phyloP scores from a whole-genome alignment of 768 basidiomycete species.

The Xanthoconium stramineum region DNA sequence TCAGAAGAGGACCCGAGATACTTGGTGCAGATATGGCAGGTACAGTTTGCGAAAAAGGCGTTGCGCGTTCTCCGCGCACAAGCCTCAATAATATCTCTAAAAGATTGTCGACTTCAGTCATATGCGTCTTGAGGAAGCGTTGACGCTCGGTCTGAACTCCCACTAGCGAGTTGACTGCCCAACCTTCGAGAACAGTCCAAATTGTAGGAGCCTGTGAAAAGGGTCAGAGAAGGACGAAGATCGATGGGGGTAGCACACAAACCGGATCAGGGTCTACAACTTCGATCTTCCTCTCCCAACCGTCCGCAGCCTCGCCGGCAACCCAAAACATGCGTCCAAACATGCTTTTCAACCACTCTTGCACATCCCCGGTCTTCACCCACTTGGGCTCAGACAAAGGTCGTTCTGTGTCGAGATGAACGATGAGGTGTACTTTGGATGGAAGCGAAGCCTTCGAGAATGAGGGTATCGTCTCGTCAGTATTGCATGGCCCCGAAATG shows the following conservation, averaged over 20 bases:
- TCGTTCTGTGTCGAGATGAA: constrained; percentile 80
- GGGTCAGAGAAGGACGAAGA: not conserved
- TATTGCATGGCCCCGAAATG: constrained; percentile 37
- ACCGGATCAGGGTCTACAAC: constrained; percentile 96
- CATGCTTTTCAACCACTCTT: constrained; percentile 89
- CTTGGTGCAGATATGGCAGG: constrained; percentile 60
- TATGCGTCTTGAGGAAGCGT: constrained; percentile 85
- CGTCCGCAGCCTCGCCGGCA: constrained; percentile 76
- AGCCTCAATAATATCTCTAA: constrained; percentile 91
- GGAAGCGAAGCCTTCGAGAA: constrained; percentile 57
- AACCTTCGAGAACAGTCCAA: constrained; percentile 84
- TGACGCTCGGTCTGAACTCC: constrained; percentile 75
- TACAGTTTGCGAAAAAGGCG: constrained; percentile 60
- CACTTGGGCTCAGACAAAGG: constrained; percentile 95
- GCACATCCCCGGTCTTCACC: constrained; percentile 92
- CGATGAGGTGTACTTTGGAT: constrained; percentile 58
- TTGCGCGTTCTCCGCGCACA: constrained; percentile 84
- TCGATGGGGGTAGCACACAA: constrained; percentile 31
- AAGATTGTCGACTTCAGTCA: constrained; percentile 83
- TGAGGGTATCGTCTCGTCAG: constrained; percentile 69
- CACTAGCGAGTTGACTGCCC: constrained; percentile 81
- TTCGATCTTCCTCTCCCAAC: constrained; percentile 92
- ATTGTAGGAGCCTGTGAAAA: constrained; percentile 79
- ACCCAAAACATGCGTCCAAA: constrained; percentile 88
- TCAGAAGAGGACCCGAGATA: constrained; percentile 65